Evolutionary conservation across 305 asterid species (phyloP).

Genomic region (Solanum chacoense): DNA sequence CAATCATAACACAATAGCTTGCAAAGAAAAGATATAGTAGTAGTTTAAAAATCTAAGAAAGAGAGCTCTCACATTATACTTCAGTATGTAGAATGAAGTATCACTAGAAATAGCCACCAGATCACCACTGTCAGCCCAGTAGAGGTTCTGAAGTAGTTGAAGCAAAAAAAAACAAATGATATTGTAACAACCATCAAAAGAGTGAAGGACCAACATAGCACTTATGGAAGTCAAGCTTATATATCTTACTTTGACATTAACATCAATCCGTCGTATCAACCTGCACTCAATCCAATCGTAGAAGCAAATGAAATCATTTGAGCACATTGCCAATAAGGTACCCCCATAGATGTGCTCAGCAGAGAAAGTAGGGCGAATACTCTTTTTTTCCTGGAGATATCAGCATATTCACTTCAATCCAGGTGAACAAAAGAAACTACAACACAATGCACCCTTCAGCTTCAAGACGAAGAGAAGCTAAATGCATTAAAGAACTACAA

Average conservation of each 20-base stretch:
- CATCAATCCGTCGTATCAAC: constrained; percentile 88
- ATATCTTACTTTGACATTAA: constrained; percentile 74
- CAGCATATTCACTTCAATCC: constrained; percentile 9
- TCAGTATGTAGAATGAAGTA: constrained; percentile 45
- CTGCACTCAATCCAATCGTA: constrained; percentile 97
- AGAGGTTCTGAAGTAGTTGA: constrained; percentile 64
- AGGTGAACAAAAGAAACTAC: constrained; percentile 1
- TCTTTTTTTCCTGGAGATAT: constrained; percentile 88
- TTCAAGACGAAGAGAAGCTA: neutral
- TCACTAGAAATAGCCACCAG: constrained; percentile 75
- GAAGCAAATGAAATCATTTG: constrained; percentile 91
- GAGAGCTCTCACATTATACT: constrained; percentile 25
- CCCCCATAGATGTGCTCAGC: constrained; percentile 96
- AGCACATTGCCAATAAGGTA: constrained; percentile 79
- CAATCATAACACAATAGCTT: constrained; percentile 4
- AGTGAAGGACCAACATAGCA: neutral
- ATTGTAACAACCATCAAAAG: constrained; percentile 1
- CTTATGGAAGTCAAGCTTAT: neutral
- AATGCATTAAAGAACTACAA: neutral
- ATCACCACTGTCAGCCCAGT: constrained; percentile 99
- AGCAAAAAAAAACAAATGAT: neutral
- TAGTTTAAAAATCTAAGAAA: neutral
- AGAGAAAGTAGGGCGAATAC: constrained; percentile 91
- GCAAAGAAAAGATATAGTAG: neutral
- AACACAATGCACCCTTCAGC: neutral